Evolutionary conservation across 179 eudicot genomes (phyloP), one percentile per base, ranked within the genome.

Genomic region (Silene noctiflora): DNA sequence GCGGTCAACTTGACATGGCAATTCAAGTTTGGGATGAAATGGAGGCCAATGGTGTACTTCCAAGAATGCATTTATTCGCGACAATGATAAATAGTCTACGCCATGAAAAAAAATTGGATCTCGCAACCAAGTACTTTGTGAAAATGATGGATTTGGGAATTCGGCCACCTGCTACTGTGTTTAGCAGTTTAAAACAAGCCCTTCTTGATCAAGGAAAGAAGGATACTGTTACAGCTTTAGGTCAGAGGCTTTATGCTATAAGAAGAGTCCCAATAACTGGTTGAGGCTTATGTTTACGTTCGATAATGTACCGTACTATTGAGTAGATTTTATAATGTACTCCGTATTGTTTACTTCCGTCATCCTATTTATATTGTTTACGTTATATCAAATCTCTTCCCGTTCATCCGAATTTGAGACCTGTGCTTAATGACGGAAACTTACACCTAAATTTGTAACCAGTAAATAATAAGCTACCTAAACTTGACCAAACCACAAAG

Each of bases 61-160:
- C 96, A 0, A 88, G 89, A 16, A 89, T 90, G 96, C 97, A 91
- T 71, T 82, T 88, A 89, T 91, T 87, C 74, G 86, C 91, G 2
- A 81, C 83, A 21, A 67, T 93, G 87, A 90, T 91, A 13, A 83
- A 84, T 62, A 81, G 86, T 13, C 79, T 90, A 69, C 85, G 92
- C 67, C 86, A 81, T 70, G 92, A 78, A 69, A 85, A 83, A 39
- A 87, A 82, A 74, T 72, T 93, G 71, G 92, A 88, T n/a, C 91
- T 86, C 12, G 97, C 96, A 29, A 89, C 88, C 70, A 83, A 83
- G 53, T 91, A 81, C 74, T 81, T 93, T 55, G 78, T 85, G 71
- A 91, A 90, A 77, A 93, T 93, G 96, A 63, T 93, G 74, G 90
- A 86, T 79, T 80, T 90, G 83, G 98, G 98, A 19, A 88, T 93